A percentile compares a stretch with the other conserved stretches of the same genome.
These are phyloP conservation scores for Coelastrella sp. DNA, from an alignment of 139 green algal genomes.

Conservation along the genomic window DNA sequence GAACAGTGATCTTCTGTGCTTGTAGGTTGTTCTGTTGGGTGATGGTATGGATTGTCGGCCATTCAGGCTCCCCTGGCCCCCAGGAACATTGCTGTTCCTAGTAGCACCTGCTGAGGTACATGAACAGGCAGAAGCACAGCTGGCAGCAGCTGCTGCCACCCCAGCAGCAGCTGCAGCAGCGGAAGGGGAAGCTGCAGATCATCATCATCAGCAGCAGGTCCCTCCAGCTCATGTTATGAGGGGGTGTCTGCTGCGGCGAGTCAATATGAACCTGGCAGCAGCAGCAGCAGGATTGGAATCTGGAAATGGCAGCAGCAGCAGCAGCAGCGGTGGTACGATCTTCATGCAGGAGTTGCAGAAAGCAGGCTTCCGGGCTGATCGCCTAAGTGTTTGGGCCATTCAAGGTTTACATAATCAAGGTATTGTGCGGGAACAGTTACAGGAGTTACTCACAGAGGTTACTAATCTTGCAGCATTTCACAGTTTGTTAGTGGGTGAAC, in stretches of 20 bases:
- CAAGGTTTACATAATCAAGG: conserved; percentile 54
- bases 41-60: conserved; percentile 80
- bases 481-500: conserved; percentile 12
- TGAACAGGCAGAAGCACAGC: conserved; percentile 58
- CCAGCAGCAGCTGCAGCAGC: background rate
- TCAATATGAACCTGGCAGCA: conserved; percentile 48
- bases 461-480: background rate
- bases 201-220: background rate
- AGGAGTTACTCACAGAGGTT: background rate
- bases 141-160: conserved; percentile 39
- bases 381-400: conserved; percentile 75
- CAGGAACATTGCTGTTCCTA: conserved; percentile 79
- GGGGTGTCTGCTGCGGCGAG: conserved; percentile 75
- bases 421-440: background rate
- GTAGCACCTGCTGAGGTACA: conserved; percentile 72
- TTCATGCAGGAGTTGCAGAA: conserved; percentile 48
- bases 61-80: conserved; percentile 76
- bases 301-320: background rate
- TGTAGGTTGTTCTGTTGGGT: conserved; percentile 84
- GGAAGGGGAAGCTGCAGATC: background rate
- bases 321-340: conserved; percentile 32
- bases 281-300: background rate
- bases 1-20: background rate
- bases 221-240: conserved; percentile 53
- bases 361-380: conserved; percentile 69